Percentiles rank a stretch among this genome's conserved stretches.
Conservation (phyloP, 1,284 basidiomycete genomes). For the Malassezia sympodialis region DNA sequence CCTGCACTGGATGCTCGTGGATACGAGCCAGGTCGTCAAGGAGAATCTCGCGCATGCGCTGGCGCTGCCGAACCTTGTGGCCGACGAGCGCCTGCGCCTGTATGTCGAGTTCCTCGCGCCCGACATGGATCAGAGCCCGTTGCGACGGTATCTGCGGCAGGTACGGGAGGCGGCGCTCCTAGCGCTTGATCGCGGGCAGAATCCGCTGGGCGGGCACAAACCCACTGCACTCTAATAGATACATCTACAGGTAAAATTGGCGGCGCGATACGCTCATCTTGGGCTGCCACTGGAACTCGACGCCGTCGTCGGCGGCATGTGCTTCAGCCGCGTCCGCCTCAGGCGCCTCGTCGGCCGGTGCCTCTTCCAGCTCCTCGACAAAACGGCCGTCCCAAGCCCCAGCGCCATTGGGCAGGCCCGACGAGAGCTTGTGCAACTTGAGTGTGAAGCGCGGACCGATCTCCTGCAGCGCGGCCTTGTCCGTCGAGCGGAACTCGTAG, state of each 20-base stretch:
- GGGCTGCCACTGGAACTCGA: constrained; percentile 45
- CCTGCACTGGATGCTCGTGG: constrained; percentile 64
- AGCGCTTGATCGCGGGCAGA: constrained; percentile 13
- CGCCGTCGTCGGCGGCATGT: constrained; percentile 23
- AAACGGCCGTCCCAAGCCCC: constrained; percentile 58
- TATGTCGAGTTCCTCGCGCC: constrained; percentile 65
- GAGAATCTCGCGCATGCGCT: constrained; percentile 69
- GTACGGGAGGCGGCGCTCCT: constrained; percentile 34
- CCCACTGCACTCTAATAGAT: background rate
- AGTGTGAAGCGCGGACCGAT: constrained; percentile 96
- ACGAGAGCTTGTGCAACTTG: constrained; percentile 78
- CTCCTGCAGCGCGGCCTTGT: constrained; percentile 84
- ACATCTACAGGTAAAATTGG: constrained; percentile 31
- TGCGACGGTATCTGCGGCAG: constrained; percentile 35
- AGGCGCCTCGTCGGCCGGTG: background rate
- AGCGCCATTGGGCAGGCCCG: constrained; percentile 63
- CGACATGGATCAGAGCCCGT: constrained; percentile 18
- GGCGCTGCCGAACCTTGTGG: constrained; percentile 69
- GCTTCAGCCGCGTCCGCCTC: background rate
- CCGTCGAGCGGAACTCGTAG: constrained; percentile 73
- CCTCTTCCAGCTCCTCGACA: constrained; percentile 41
- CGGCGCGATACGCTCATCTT: constrained; percentile 38
- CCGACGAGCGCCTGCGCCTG: constrained; percentile 73
- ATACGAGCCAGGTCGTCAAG: constrained; percentile 59
- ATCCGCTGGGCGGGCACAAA: constrained; percentile 7